Evolutionary conservation across 768 basidiomycete species (phyloP), one percentile per base, ranked within the genome.

Genomic region (Agrocybe pediades): DNA sequence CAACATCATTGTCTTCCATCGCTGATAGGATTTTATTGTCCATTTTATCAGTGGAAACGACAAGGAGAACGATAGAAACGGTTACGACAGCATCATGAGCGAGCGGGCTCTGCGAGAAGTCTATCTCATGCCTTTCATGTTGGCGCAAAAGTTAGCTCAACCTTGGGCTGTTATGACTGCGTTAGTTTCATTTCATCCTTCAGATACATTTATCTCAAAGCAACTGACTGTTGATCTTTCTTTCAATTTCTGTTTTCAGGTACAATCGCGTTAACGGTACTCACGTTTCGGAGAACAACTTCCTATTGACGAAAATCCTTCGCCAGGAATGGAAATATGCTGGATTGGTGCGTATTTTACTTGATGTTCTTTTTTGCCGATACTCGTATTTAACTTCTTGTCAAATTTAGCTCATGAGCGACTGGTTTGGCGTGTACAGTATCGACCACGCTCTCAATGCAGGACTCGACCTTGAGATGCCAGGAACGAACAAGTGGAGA

Each of bases 401-500:
- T 41, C 19, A 23, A 36, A 11, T 26, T 45, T 53, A 80, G 72
- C 74, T 88, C 53, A 92, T 92, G 88, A 88, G 87, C 54, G 91
- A 92, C 65, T 94, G 91, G 90, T 88, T 87, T 53, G 90, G 90
- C 1, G 70, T 80, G 2, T 91, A 91, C 71, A 81, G 83, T 48
- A 72, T 89, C 26, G 83, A 84, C 57, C 73, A 77, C 20, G 70
- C 75, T 21, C 72, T 89, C 55, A 91, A 90, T 54, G 87, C 88
- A n/a, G 89, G 89, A 2, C 73, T 91, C 20, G 87, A 91, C 63
- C 78, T 92, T 30, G 88, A 90, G 65, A 90, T 90, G 87, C 88
- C 88, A 0, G 89, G 90, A 1, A 71, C 71, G 13, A 85, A 86
- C 68, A 88, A 90, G 58, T 90, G 88, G 89, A 79, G 89, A 6